Base-by-base conservation (phyloP, 2,329 filamentous ascomycete species). In the Penicillium sp. region DNA sequence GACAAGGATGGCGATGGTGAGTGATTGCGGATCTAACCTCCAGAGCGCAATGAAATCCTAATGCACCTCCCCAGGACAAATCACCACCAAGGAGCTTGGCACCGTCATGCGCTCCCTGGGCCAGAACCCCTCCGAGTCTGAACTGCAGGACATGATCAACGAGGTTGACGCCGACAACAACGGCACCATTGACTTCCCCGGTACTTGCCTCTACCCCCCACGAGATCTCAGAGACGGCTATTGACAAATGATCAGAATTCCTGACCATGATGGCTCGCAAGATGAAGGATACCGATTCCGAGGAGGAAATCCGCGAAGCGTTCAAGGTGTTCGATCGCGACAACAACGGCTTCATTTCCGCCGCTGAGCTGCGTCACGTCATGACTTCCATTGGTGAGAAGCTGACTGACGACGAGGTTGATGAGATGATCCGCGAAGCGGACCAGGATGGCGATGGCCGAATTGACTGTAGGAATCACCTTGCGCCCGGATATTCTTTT, bases 311-410 rank as follows among this genome's bases (percentile, higher is more conserved):
- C 66, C 86, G 90, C 67, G 90, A 93, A 75, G 89, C 89, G 13
- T 93, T 93, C 84, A 92, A 92, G 83, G 88, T 90, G 50, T 94
- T 94, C 68, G 90, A 94, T 73, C 89, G 90, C 67, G 90, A 94
- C 71, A 94, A 93, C 81, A 94, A 94, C 77, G 90, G 90, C 51
- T 94, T 92, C 78, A 94, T 94, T 75, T 94, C 90, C 24, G 90
- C 90, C 57, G 90, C 90, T 51, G 90, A 94, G 78, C 82, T 94
- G 68, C 89, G 90, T 67, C 90, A 94, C 70, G 90, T 94, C 75
- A 94, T 94, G 90, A 93, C 90, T 58, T 93, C 89, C 47, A 94
- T 94, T 67, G 90, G 90, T 63, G 90, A 94, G 83, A 94, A 93
- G 80, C 84, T 94, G 72, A 93, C 89, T 50, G 90, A 94, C 70